Evolutionary conservation across 129 eudicot species (phyloP), one percentile per base, ranked within the genome.

Genomic region (Chrysanthemum lavandulifolium): DNA sequence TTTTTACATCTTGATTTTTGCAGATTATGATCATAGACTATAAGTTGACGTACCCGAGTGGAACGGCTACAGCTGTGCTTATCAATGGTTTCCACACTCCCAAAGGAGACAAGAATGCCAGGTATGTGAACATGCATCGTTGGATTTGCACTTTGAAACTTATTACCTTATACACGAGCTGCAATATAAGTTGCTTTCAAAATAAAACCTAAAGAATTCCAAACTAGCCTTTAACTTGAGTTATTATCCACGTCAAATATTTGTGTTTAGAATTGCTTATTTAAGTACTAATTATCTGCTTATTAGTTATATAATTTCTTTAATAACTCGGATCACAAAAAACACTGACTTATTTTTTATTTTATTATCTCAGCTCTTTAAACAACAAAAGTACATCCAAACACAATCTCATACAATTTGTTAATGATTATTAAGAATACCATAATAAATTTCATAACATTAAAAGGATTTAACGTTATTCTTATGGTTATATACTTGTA

Each of bases 61-160:
- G 98, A 63, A 89, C 96, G 57, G 98, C 98, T 16, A 93, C 98
- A 63, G 98, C 97, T 21, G 92, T 93, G 72, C 97, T 93, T 58
- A 93, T 93, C 73, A 93, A 90, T 75, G 98, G 98, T 12, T 93
- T 93, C 65, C 98, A 93, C 69, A 92, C 95, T 47, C 74, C 85
- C 12, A 93, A 84, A 55, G 96, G 94, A 70, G 92, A 93, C 84
- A 79, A 87, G 61, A 82, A 77, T 87, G 96, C 98, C 71, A 93
- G 86, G 98, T 90, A 83, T 25, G 75, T 11, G 80, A 40, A 40
- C 10, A 40, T 40, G 45, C 45, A 40, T 40, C 2, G 45, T 40
- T 40, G 45, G 45, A 40, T 40, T 40, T 5, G 45, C 45, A 1
- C 45, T 40, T 40, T 40, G 45, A 40, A 5, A 40, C 9, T 40